Evolutionary conservation across 108 stramenopile genomes (phyloP), one percentile per base, ranked within the genome.

Genomic region (Fragilariopsis cylindrus): DNA sequence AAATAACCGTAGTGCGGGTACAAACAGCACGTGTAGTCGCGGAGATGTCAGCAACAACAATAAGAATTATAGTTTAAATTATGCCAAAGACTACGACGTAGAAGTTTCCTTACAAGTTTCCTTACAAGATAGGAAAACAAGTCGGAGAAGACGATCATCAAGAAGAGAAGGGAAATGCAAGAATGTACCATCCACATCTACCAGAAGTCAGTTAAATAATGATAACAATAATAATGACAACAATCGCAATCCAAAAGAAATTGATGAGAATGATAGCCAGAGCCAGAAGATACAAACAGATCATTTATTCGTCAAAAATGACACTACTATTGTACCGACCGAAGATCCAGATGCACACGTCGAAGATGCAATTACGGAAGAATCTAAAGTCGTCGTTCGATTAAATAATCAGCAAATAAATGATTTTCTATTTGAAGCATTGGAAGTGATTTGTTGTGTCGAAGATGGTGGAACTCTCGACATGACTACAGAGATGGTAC

Each of bases 21-120:
- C 30, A 30, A 30, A 30, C 30, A 30, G 30, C 2, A 30, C 30
- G 30, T 30, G 30, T 30, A 30, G 30, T 30, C 30, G 30, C 30
- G 30, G 30, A 30, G 30, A 30, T 30, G 30, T 30, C 30, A 30
- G 30, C 30, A 30, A 30, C 30, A 30, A 30, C 30, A 30, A 30
- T 30, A 30, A 30, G 30, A 30, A 30, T 2, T 30, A 30, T 30
- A 30, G 30, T 30, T 30, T 30, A 30, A 50, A 18, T 3, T 48
- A 11, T 48, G 67, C 67, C 48, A 48, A 50, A 40, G 49, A 68
- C 49, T 68, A 48, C 49, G 67, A 68, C 30, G 67, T 68, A 4
- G 67, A 68, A 52, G 67, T 68, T 3, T 49, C 67, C 15, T n/a
- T 68, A n/a, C 12, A 68, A 53, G 30, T 30, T 30, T 30, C 30